Evolutionary conservation across 1,139 yeast species (phyloP).

Genomic region (Kurtzmaniella natalensis): DNA sequence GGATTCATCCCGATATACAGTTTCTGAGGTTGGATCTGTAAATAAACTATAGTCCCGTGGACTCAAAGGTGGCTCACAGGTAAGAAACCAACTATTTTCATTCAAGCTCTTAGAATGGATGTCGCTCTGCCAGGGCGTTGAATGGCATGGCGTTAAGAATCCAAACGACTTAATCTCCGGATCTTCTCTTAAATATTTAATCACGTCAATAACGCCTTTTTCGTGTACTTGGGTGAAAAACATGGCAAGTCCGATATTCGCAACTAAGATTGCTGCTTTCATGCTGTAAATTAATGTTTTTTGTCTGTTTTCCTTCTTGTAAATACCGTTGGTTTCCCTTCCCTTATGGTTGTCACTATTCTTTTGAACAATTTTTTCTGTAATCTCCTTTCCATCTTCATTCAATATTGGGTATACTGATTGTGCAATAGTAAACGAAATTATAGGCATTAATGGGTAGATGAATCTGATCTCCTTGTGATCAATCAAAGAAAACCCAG

Average conservation of each 20-base stretch:
- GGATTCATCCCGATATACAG: constrained; percentile 73
- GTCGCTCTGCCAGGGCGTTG: constrained; percentile 92
- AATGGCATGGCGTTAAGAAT: constrained; percentile 91
- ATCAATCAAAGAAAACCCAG: constrained; percentile 56
- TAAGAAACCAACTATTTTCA: constrained; percentile 61
- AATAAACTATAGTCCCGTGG: too few species aligned
- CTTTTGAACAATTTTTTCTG: too few species aligned
- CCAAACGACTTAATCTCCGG: constrained; percentile 53
- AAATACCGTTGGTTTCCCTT: not conserved
- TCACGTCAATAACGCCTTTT: constrained; percentile 74
- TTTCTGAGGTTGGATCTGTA: constrained; percentile 23
- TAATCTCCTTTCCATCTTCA: too few species aligned
- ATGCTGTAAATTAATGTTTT: constrained; percentile 4
- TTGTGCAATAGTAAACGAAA: constrained; percentile 30
- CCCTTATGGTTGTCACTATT: too few species aligned
- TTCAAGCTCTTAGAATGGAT: constrained; percentile 55
- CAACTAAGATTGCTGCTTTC: too few species aligned
- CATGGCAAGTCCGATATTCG: constrained; percentile 40
- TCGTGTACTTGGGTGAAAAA: constrained; percentile 71
- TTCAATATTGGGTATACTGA: constrained; percentile 11
- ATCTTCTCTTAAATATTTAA: constrained; percentile 46
- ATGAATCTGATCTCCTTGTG: constrained; percentile 93
- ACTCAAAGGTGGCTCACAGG: constrained; percentile 88
- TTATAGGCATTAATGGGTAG: constrained; percentile 79
- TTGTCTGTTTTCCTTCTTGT: not conserved